Evolutionary conservation across 495 filamentous ascomycete genomes (phyloP), one percentile per base, ranked within the genome.

Genomic region (Penicillium egyptiacum): DNA sequence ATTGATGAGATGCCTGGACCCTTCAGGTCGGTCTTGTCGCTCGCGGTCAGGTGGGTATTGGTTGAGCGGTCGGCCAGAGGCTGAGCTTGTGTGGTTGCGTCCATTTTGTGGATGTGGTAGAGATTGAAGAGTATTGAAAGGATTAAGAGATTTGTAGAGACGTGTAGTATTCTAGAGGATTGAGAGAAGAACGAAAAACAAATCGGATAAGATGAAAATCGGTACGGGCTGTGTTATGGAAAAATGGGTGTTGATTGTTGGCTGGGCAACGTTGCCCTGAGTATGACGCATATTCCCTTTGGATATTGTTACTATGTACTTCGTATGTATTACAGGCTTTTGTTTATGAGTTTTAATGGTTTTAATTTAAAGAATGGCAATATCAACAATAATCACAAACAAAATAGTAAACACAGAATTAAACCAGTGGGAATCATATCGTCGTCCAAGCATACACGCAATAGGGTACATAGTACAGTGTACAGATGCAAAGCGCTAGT

Each of bases 1-100:
- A 95, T 86, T 19, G 74, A 76, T 35, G 70, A 70, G 19, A 73
- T 56, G 49, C 69, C 68, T 22, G 62, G 63, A 43, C 58, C 54
- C 66, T 75, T 74, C n/a, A 73, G 56, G 41, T 70, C 63, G 46
- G 68, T 62, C 60, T 72, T 72, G 50, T 74, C 69, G 45, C 56
- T 48, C 28, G 64, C 63, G 48, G 61, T 56, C 45, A 77, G 68
- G 59, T 77, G 75, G 33, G 74, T 78, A 65, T 78, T 78, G 57
- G 75, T 75, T 7, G 74, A 66, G 56, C 75, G 75, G 57, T 73
- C 71, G 56, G 71, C 65, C 44, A 79, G 69, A 50, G 75, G 75
- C 49, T 74, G 70, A 1, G 66, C 43, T 63, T 69, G 71, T 57
- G 65, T 56, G 46, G 69, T 65, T 31, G 72, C 60, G 66, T 75